Evolutionary conservation across 208 protist genomes (phyloP).

Genomic region (Crithidia sp.): DNA sequence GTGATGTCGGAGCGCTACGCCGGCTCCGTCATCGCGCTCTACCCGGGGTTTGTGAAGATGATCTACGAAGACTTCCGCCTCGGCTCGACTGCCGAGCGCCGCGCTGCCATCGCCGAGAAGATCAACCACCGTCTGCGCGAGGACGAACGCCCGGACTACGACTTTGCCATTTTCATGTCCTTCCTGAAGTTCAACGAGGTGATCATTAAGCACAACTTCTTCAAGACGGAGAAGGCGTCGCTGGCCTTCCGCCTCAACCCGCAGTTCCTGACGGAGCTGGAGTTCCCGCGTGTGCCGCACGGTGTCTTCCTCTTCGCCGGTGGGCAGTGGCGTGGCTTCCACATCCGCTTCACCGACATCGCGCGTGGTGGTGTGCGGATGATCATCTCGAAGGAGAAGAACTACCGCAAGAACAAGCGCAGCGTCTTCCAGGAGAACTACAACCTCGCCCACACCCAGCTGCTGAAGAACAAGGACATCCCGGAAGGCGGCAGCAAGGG

Average conservation of each 20-base stretch:
- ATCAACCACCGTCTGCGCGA: conserved; percentile 77
- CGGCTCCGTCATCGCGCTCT: conserved; percentile 72
- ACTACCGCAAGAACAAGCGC: conserved; percentile 90
- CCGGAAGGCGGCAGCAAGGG: conserved; percentile 97
- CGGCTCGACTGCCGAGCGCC: conserved; percentile 60
- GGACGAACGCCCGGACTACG: conserved; percentile 67
- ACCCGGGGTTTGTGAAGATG: conserved; percentile 85
- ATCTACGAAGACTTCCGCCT: conserved; percentile 92
- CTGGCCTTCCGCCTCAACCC: conserved; percentile 93
- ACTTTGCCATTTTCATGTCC: conserved; percentile 82
- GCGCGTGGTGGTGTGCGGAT: conserved; percentile 96
- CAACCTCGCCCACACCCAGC: conserved; percentile 96
- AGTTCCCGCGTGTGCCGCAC: conserved; percentile 87
- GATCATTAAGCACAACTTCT: conserved; percentile 96
- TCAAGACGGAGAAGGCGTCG: conserved; percentile 92
- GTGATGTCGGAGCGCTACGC: conserved; percentile 92
- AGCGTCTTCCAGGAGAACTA: conserved; percentile 97
- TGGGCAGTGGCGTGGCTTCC: conserved; percentile 95
- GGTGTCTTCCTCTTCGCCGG: conserved; percentile 94
- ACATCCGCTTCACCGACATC: conserved; percentile 96
- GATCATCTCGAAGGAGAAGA: conserved; percentile 91
- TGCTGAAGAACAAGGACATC: conserved; percentile 98
- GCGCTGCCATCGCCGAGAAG: conserved; percentile 58
- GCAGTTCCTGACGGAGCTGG: conserved; percentile 72
- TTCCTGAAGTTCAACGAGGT: conserved; percentile 94